A percentile compares a stretch with the other conserved stretches of the same genome.
phyloP scores from a whole-genome alignment of 805 yeast species.

The Saccharomycopsis sp. region DNA sequence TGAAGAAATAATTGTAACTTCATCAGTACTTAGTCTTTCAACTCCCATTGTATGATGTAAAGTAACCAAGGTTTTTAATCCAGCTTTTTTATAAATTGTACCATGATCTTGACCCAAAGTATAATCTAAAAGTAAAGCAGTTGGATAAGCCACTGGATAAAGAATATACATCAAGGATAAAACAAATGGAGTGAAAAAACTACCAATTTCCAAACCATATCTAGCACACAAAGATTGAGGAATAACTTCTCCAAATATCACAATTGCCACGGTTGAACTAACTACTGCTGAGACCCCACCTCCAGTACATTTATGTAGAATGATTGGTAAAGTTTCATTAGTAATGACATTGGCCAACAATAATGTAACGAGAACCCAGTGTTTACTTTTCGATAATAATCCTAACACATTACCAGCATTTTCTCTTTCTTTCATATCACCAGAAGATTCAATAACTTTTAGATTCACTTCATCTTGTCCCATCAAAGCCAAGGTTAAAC shows the following conservation, averaged over 20 bases:
- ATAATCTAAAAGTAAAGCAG: slow-evolving; percentile 68
- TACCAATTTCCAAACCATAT: slow-evolving; percentile 86
- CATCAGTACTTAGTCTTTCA: slow-evolving; percentile 87
- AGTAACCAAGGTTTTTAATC: slow-evolving; percentile 87
- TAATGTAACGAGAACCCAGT: slow-evolving; percentile 90
- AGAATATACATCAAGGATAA: slow-evolving; percentile 71
- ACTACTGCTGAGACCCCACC: slow-evolving; percentile 98
- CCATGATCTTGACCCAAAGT: slow-evolving; percentile 94
- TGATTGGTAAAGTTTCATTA: slow-evolving; percentile 90
- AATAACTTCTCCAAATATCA: slow-evolving; percentile 90
- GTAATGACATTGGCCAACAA: slow-evolving; percentile 82
- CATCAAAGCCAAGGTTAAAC: slow-evolving; percentile 90
- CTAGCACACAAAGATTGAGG: slow-evolving; percentile 93
- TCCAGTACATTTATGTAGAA: slow-evolving; percentile 83
- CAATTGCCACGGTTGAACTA: slow-evolving; percentile 85
- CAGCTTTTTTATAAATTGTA: slow-evolving; percentile 83
- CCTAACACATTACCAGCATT: slow-evolving; percentile 63
- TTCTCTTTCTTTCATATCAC: slow-evolving; percentile 57
- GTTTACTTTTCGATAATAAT: slow-evolving; percentile 76
- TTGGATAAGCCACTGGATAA: slow-evolving; percentile 91
- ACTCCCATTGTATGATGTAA: slow-evolving; percentile 81
- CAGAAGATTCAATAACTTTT: slow-evolving; percentile 83
- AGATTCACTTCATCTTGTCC: slow-evolving; percentile 95
- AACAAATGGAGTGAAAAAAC: slow-evolving; percentile 85
- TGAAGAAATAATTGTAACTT: slow-evolving; percentile 90